A percentile compares a stretch with the other conserved stretches of the same genome.
phyloP scores from a whole-genome alignment of 345 rosid genomes.

The Xanthoceras sorbifolium region DNA sequence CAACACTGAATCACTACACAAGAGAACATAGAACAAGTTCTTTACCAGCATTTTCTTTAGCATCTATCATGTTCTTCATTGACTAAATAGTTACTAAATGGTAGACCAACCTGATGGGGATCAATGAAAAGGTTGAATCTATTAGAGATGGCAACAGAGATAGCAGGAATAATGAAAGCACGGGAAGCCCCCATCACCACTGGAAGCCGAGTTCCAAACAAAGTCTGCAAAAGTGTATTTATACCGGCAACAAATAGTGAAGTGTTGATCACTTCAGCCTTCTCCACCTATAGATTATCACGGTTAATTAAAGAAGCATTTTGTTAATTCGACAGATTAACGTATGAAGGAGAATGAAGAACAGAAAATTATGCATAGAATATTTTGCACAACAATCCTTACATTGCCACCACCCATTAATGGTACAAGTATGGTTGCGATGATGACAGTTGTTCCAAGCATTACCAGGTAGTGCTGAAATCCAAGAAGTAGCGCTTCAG shows the following conservation, averaged over 20 bases:
- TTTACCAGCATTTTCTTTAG: not conserved
- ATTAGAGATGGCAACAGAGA: slow-evolving; percentile 61
- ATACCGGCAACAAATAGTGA: slow-evolving; percentile 75
- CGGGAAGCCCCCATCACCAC: slow-evolving; percentile 83
- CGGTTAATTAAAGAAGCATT: not conserved
- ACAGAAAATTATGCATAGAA: not conserved
- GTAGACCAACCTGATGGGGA: slow-evolving; percentile 55
- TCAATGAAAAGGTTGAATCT: slow-evolving; percentile 32
- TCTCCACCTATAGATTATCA: slow-evolving; percentile 55
- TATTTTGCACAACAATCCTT: slow-evolving; percentile 24
- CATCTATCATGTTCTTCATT: not conserved
- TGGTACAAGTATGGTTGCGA: slow-evolving; percentile 69
- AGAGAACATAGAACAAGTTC: not conserved
- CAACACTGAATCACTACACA: not conserved
- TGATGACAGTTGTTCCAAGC: slow-evolving; percentile 82
- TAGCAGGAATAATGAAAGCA: slow-evolving; percentile 68
- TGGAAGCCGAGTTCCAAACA: slow-evolving; percentile 79
- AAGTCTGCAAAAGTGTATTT: slow-evolving; percentile 69
- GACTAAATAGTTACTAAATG: not conserved
- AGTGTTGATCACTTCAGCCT: slow-evolving; percentile 77
- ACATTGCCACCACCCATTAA: slow-evolving; percentile 88
- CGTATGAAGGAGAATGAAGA: not conserved
- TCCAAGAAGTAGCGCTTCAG: slow-evolving; percentile 63
- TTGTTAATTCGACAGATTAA: not conserved
- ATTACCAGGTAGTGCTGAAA: slow-evolving; percentile 94